These are phyloP conservation scores for Fusarium sp. DNA, from an alignment of 2,329 filamentous ascomycete species.

Conservation along the genomic window DNA sequence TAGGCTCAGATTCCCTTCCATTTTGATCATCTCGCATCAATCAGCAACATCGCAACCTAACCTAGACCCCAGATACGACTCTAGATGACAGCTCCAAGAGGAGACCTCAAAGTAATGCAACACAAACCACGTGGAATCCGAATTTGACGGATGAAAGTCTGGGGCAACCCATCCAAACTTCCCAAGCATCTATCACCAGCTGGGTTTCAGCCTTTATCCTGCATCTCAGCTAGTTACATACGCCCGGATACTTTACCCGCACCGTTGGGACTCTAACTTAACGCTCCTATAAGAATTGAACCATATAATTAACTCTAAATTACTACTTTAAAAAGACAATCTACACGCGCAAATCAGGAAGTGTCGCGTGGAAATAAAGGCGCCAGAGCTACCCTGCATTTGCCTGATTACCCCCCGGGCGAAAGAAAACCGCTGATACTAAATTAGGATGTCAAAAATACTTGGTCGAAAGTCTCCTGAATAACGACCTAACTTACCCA, in stretches of 20 bases:
- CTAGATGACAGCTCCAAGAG: not conserved
- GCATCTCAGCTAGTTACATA: not conserved
- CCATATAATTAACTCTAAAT: not conserved
- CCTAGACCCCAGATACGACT: not conserved
- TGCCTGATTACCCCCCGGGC: not conserved
- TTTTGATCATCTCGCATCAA: no score
- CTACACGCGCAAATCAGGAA: not conserved
- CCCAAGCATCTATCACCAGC: not conserved
- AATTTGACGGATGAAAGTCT: not conserved
- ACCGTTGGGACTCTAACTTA: not conserved
- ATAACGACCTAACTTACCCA: accelerated
- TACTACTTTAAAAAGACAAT: not conserved
- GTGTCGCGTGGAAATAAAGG: not conserved
- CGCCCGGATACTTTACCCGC: not conserved
- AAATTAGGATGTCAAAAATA: accelerated
- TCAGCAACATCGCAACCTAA: no score
- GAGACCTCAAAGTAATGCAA: not conserved
- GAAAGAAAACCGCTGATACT: not conserved
- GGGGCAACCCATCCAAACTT: not conserved
- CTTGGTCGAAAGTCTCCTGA: accelerated
- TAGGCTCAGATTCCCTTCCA: no score
- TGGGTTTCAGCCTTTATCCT: not conserved
- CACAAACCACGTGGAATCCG: not conserved
- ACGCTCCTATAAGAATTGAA: not conserved
- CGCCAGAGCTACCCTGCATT: not conserved